Evolutionary conservation across 2,329 filamentous ascomycete species (phyloP), one percentile per base, ranked within the genome.

Genomic region (Curvularia spicifera): DNA sequence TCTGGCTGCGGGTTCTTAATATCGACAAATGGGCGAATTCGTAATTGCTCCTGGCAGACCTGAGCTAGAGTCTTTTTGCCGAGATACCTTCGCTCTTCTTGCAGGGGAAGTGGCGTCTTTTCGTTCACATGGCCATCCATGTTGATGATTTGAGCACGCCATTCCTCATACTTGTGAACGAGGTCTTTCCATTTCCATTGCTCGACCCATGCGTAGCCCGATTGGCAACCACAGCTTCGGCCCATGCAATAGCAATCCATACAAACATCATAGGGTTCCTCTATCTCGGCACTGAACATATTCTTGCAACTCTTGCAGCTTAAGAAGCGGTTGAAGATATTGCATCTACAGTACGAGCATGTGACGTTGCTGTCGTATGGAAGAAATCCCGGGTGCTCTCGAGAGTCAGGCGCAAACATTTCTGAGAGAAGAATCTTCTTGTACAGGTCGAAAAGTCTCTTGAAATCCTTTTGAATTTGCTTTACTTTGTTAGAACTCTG

Each of bases 181-280:
- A 99, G 81, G 13, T 93, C 87, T 42, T 87, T 83, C 93, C 93
- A 98, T 12, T 85, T 81, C 84, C 93, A 97, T 73, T 98, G 95
- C 73, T 99, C 93, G 50, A 91, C 92, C 93, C 94, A 99, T 60
- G 86, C 87, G 10, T 97, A 84, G 10, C 87, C 88, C 3, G 93
- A 96, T 50, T 96, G 85, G 71, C 95, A 99, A 3, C 86, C 87
- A 73, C 95, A 99, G 45, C 93, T 97, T 51, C 95, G 87, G 22
- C 95, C 95, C 90, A 98, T 96, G n/a, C 88, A 90, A 72, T 96
- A 99, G 73, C 95, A 99, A 67, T 99, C 95, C 91, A 99, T 93
- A 72, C 95, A 99, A 22, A 99, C 84, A 74, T 99, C 95, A 73
- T 98, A 99, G 0, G 91, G 91, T 71, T 98, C 87, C 31, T 89